Base-by-base conservation (phyloP, 208 protist species). In the Phytomonas sp. region DNA sequence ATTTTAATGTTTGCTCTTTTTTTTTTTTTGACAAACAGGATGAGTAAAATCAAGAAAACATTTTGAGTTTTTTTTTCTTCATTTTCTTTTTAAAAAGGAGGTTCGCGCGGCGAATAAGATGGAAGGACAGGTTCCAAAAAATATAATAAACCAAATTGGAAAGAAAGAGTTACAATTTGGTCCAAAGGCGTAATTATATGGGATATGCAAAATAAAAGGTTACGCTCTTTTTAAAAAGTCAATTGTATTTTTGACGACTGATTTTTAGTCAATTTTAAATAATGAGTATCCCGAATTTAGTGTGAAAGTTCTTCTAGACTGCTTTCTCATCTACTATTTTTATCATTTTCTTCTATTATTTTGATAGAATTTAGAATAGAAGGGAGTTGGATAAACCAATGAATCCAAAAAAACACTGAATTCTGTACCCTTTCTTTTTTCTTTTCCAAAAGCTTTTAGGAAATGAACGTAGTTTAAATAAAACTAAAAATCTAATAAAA, bases 361-460 rank as follows among this genome's bases (percentile, higher is more conserved):
- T 60, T n/a, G 23, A n/a, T 60, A n/a, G 23, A n/a, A n/a, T 60
- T 60, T 60, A 60, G 23, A n/a, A n/a, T n/a, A 60, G n/a, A 60
- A n/a, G 23, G 23, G 23, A n/a, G n/a, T 60, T 60, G 23, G 23
- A 60, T n/a, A 23, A 60, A 60, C 23, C n/a, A 60, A 60, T n/a
- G 23, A 60, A n/a, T n/a, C 49, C 23, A 23, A 60, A n/a, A 23
- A 60, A n/a, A 60, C n/a, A n/a, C n/a, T 60, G n/a, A n/a, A n/a
- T n/a, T 60, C 23, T 60, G 49, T n/a, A 60, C 37, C 12, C n/a
- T 74, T 74, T 29, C 65, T 30, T 74, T 74, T 74, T 74, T 77
- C 29, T 71, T 59, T 75, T 72, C 62, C 11, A 11, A 12, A 37
- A 56, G 23, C 70, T 52, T 68, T 75, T 75, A n/a, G n/a, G n/a